Evolutionary conservation across 169 alveolate genomes (phyloP), one percentile per base, ranked within the genome.

Genomic region (Cryptosporidium ubiquitum): DNA sequence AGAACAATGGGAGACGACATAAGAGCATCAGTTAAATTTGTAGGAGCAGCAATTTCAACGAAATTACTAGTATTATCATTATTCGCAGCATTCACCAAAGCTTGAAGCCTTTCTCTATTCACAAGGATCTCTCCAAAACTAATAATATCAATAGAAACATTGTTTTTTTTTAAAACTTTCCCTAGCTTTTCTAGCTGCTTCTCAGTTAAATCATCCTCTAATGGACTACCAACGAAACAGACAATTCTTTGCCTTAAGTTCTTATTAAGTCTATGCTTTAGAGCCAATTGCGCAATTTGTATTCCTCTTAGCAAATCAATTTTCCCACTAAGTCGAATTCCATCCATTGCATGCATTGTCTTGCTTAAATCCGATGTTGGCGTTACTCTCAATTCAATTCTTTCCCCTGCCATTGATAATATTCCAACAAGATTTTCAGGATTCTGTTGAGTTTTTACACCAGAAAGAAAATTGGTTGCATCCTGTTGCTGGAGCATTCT

Each of bases 201-300:
- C 31, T 68, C 91, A 0, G 73, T 60, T 20, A 79, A 14, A 6
- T 86, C 94, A n/a, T 91, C 93, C 68, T 91, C 93, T 7, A 96
- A 79, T 6, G 99, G 99, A 75, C 99, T 96, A 6, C 99, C 99
- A 16, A 98, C 96, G 85, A 98, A 98, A 69, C 97, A 95, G 26
- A 98, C 94, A 49, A 98, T 98, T 85, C 99, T 95, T 93, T 97
- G 98, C 61, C 93, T 95, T 92, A 97, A 96, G 29, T 95, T 93
- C 86, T 97, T 98, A 91, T 98, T 98, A 49, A 94, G 94, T 75
- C 99, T 93, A 93, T 98, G 99, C 93, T 98, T 98, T 68, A 98
- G 92, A 4, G 99, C 99, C 68, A 98, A 94, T 91, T 96, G 97
- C 3, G 99, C 99, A 29, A 96, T 97, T 70, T 95, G 95, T 37